phyloP scores from a whole-genome alignment of 257 asterid species.

The Rehmannia glutinosa region DNA sequence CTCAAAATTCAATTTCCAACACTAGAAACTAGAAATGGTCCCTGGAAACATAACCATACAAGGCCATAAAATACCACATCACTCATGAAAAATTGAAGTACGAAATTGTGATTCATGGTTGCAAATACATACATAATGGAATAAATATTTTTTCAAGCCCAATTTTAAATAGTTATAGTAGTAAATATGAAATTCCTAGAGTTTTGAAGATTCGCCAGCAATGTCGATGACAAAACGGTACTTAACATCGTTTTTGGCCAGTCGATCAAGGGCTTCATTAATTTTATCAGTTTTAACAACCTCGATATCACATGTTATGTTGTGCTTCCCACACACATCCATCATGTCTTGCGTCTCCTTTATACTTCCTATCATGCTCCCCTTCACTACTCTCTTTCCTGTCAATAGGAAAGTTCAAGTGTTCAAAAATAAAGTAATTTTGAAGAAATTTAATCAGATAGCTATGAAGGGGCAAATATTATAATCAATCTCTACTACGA shows the following conservation, averaged over 20 bases:
- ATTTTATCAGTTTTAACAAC: slow-evolving; percentile 41
- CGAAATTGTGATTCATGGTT: not conserved
- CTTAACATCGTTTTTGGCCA: slow-evolving; percentile 72
- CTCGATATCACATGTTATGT: slow-evolving; percentile 69
- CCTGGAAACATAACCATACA: no score
- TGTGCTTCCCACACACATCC: slow-evolving; percentile 63
- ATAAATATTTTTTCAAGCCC: no score
- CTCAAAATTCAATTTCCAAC: no score
- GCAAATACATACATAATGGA: no score
- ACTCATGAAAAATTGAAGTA: no score
- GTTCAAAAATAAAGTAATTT: no score
- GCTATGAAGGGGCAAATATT: no score
- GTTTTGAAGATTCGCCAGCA: slow-evolving; percentile 30
- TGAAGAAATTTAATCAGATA: no score
- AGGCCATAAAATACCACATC: no score
- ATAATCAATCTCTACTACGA: no score
- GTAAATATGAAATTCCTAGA: not conserved
- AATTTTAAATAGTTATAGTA: not conserved
- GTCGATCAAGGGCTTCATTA: slow-evolving; percentile 61
- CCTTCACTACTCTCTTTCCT: slow-evolving; percentile 88
- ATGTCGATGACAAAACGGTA: slow-evolving; percentile 82
- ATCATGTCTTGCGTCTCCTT: slow-evolving; percentile 88
- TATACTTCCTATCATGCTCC: slow-evolving; percentile 75
- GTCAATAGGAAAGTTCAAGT: not conserved
- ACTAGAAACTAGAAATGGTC: no score